Base-by-base conservation (phyloP, 2,329 filamentous ascomycete genomes). In the Epichloe hybrida region DNA sequence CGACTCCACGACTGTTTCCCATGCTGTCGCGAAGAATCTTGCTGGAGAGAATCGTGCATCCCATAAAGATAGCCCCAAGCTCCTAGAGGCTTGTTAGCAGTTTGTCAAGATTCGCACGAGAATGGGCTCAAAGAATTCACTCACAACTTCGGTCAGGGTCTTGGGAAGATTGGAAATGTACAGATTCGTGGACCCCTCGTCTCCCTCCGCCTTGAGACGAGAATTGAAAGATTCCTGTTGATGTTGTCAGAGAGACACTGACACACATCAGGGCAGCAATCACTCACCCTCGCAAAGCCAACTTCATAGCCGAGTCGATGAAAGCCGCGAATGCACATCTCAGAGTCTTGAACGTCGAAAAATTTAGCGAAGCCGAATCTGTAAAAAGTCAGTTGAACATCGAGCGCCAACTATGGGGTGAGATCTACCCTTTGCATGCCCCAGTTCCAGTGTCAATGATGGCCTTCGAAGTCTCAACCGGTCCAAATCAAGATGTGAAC, bases 351-450 rank as follows among this genome's bases (percentile, higher is more conserved):
- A 55, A 86, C 86, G 59, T 87, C 85, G 66, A 79, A 86, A 66
- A 95, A 98, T 68, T 96, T 95, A 66, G 95, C 91, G 65, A 98
- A 98, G 5, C 93, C 93, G 64, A 97, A 98, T 13, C 93, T 97
- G 60, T 15, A 5, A 5, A 36, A 12, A 23, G 17, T 56, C 11
- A 60, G 51, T 44, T 34, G 20, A 15, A 13, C 43, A n/a, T 27
- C 4, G 38, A 42, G 15, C 15, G n/a, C 6, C 27, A 21, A 27
- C 50, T 42, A 45, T 12, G 8, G 43, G 23, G 31, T 9, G 20
- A 39, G 35, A 70, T 77, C 61, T 71, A 95, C 93, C 93, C 93
- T 72, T 98, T 98, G 80, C 93, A 98, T 56, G 89, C 84, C 53
- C 89, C 88, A 46, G 88, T 95, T 58, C 86, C 83, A 49, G 90